Conservation (phyloP, 805 yeast genomes). For the Cyberlindnera mrakii region DNA sequence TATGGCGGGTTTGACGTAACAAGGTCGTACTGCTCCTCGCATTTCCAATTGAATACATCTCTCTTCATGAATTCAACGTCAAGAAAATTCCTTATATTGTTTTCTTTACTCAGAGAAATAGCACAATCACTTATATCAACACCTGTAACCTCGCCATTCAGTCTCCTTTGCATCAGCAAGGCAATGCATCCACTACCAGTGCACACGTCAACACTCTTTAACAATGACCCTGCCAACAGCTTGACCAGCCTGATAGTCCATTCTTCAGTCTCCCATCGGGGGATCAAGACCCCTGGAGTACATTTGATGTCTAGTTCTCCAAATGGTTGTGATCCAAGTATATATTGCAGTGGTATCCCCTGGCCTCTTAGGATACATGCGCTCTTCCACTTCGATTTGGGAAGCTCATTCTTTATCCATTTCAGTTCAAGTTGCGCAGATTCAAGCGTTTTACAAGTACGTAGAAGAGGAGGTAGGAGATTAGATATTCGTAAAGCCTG, state of each 20-base stretch:
- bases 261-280: constrained; percentile 94
- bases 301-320: constrained; percentile 61
- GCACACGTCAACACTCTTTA: constrained; percentile 59
- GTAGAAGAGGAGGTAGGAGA: constrained; percentile 14
- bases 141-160: constrained; percentile 32
- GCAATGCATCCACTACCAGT: constrained; percentile 90
- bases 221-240: neutral
- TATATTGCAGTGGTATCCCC: constrained; percentile 74
- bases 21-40: constrained; percentile 34
- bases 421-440: constrained; percentile 49
- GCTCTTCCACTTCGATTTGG: constrained; percentile 34
- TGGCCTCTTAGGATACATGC: constrained; percentile 52
- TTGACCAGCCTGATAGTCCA: constrained; percentile 51
- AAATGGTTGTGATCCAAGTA: constrained; percentile 84
- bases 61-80: constrained; percentile 6
- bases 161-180: constrained; percentile 36
- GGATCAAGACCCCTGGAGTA: constrained; percentile 65
- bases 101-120: constrained; percentile 40
- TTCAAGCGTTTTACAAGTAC: constrained; percentile 18
- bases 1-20: constrained; percentile 92
- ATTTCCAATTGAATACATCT: constrained; percentile 6
- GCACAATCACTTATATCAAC: constrained; percentile 57
- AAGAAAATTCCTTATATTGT: constrained; percentile 24
- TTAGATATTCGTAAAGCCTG: constrained; percentile 6
- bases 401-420: constrained; percentile 62